A percentile compares a stretch with the other conserved stretches of the same genome.
These are phyloP conservation scores for Agaricus blazei DNA, from an alignment of 768 basidiomycete species.

Conservation along the genomic window DNA sequence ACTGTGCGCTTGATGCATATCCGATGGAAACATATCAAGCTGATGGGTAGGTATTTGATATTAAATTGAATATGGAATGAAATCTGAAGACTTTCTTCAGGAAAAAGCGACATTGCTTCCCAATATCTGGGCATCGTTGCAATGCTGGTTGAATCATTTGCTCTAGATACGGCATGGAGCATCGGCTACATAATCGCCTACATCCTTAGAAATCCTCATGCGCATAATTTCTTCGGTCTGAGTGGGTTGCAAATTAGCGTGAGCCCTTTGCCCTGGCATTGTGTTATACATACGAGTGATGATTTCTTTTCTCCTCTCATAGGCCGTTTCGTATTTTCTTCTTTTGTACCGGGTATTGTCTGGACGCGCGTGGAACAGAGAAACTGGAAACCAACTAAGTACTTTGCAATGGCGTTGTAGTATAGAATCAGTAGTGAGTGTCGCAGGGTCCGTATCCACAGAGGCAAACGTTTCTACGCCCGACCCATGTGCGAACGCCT, in stretches of 20 bases:
- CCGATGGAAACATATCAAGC: background rate
- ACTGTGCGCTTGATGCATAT: background rate
- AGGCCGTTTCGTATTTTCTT: no score
- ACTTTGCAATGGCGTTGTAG: no score
- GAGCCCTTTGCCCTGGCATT: background rate
- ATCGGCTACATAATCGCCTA: background rate
- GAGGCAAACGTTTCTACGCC: no score
- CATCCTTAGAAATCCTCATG: background rate
- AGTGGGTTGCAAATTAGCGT: background rate
- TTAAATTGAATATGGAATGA: background rate
- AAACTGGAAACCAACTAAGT: no score
- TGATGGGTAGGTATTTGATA: background rate
- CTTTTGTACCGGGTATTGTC: no score
- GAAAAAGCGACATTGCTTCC: no score
- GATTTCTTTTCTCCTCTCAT: no score
- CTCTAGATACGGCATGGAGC: slow-evolving; percentile 1
- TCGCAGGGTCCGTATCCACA: no score
- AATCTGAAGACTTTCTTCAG: background rate
- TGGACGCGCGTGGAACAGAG: no score
- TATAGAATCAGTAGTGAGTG: no score
- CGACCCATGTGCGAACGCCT: no score
- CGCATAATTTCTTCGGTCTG: background rate
- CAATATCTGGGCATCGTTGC: background rate
- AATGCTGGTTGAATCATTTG: slow-evolving; percentile 1
- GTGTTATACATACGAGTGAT: no score